Percentiles rank a stretch among this genome's conserved stretches.
Conservation (phyloP, 352 stramenopile genomes). For the Aphanomyces cochlioides region DNA sequence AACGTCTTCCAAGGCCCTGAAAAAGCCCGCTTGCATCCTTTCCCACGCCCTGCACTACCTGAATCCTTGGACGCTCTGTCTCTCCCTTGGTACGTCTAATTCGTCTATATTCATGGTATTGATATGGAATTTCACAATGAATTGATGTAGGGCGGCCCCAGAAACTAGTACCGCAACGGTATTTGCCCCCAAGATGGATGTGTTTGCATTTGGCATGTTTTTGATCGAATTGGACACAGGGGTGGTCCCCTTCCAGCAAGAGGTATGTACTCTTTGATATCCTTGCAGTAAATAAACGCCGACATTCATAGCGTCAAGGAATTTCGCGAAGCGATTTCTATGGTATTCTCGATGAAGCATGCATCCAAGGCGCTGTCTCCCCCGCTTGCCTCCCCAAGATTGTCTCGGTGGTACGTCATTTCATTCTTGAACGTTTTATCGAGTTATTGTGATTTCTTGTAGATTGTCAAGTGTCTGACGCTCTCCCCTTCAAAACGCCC, state of each 20-base stretch:
- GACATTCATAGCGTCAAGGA: background rate
- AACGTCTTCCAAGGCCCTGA: background rate
- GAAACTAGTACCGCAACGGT: background rate
- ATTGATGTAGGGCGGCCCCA: background rate
- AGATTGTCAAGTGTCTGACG: conserved; percentile 2
- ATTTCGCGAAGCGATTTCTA: background rate
- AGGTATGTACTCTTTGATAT: background rate
- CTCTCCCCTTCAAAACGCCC: background rate
- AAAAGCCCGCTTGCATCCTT: background rate
- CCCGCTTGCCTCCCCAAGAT: background rate
- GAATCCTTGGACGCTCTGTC: background rate
- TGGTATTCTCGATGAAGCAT: background rate
- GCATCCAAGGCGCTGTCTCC: background rate
- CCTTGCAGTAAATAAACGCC: background rate
- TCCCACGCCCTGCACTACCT: background rate
- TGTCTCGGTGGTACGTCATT: background rate
- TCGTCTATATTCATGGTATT: background rate
- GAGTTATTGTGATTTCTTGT: background rate
- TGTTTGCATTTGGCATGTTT: background rate
- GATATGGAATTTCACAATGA: background rate
- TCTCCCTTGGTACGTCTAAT: background rate
- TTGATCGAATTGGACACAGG: background rate
- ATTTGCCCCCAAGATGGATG: background rate
- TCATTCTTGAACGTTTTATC: background rate
- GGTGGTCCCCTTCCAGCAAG: background rate